Evolutionary conservation across 192 early-diverging fungal genomes (phyloP).

Genomic region (Pilaira anomala): DNA sequence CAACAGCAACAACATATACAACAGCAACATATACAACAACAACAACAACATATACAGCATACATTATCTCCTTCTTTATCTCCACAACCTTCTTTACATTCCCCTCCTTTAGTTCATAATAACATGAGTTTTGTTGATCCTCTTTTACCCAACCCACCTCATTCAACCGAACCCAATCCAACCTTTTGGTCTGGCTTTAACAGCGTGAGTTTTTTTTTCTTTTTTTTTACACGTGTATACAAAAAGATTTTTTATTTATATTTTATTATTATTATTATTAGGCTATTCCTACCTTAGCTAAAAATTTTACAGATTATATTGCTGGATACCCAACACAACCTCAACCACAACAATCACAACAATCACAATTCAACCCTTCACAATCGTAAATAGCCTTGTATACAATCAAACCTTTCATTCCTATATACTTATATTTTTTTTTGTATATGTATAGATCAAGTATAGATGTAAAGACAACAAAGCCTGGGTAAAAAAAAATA

Average conservation of each 20-base stretch:
- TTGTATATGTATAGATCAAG: background rate
- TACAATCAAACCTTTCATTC: too few relatives aligned
- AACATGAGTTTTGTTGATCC: constrained; percentile 22
- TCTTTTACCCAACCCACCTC: constrained; percentile 15
- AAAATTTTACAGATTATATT: constrained; percentile 36
- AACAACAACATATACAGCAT: constrained; percentile 7
- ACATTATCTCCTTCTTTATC: constrained; percentile 7
- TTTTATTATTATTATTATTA: too few relatives aligned
- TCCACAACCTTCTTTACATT: constrained; percentile 19
- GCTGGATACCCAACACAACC: constrained; percentile 15
- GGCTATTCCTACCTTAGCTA: constrained; percentile 30
- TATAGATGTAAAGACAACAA: background rate
- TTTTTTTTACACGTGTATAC: constrained; percentile 5
- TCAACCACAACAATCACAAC: constrained; percentile 2
- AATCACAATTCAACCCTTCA: background rate
- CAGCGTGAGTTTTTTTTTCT: constrained; percentile 9
- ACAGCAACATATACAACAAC: background rate
- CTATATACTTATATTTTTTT: too few relatives aligned
- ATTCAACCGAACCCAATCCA: background rate
- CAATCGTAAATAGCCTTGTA: too few relatives aligned
- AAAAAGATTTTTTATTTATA: too few relatives aligned
- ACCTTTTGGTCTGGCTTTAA: constrained; percentile 31
- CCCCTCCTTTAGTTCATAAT: background rate
- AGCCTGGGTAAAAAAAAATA: constrained; percentile 6
- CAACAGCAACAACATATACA: constrained; percentile 1